A percentile compares a stretch with the other conserved stretches of the same genome.
Evolutionary conservation across 352 stramenopile genomes (phyloP).

Genomic region (Stramenopiles sp.): DNA sequence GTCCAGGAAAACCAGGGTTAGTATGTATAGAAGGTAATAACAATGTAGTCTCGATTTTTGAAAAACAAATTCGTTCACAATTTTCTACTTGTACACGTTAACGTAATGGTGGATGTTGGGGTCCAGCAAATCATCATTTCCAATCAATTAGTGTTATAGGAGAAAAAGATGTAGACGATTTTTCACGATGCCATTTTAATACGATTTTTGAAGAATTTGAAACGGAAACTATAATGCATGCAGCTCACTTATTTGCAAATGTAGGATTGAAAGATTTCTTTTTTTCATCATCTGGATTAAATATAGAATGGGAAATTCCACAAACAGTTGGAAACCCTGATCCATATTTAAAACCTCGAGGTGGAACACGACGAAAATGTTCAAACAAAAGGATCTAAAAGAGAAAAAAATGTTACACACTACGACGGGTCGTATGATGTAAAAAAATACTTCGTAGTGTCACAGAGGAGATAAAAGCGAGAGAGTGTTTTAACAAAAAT

Average conservation of each 20-base stretch:
- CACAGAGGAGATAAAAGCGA: too few species aligned
- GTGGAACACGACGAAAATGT: not conserved
- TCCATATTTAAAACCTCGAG: not conserved
- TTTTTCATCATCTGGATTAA: not conserved
- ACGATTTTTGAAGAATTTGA: not conserved
- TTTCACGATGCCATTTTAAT: not conserved
- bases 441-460: too few species aligned
- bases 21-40: not conserved
- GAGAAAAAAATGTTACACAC: too few species aligned
- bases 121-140: not conserved
- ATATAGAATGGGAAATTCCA: not conserved
- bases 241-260: not conserved
- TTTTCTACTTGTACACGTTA: not conserved
- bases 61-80: not conserved
- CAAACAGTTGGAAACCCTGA: not conserved
- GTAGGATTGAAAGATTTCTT: not conserved
- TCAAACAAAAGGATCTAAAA: not conserved
- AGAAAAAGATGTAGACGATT: not conserved
- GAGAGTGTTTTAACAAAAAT: too few species aligned
- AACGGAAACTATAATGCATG: not conserved
- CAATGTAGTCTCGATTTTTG: not conserved
- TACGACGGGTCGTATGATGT: too few species aligned
- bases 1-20: not conserved
- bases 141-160: not conserved
- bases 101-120: not conserved